Evolutionary conservation across 768 basidiomycete species (phyloP).

Genomic region (Brasilioporus rufonigricans): DNA sequence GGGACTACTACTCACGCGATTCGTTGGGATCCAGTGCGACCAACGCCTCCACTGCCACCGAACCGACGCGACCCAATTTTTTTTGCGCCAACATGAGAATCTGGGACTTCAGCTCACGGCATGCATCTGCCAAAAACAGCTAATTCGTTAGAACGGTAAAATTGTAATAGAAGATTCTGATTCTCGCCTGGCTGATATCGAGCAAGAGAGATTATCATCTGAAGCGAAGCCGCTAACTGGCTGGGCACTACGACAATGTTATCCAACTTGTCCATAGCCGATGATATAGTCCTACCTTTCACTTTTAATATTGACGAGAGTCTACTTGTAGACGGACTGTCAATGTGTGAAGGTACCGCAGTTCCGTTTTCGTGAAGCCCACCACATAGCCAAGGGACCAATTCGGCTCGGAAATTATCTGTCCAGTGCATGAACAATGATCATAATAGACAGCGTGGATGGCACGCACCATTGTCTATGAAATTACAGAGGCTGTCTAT

Average conservation of each 20-base stretch:
- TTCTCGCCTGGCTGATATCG: neutral
- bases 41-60: conserved; percentile 1
- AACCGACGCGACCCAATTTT: neutral
- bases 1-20: neutral
- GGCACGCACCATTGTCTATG: neutral
- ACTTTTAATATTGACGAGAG: neutral
- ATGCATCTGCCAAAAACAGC: neutral
- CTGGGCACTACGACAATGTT: neutral
- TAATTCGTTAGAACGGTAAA: neutral
- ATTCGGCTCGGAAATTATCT: neutral
- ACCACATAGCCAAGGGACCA: neutral
- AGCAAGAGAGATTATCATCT: neutral
- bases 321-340: neutral
- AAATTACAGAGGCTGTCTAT: neutral
- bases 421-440: neutral
- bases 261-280: neutral
- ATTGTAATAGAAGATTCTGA: neutral
- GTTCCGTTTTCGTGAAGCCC: too few species aligned
- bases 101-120: neutral
- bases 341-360: too few species aligned
- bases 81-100: neutral
- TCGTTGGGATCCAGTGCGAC: too few species aligned
- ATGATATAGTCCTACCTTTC: neutral
- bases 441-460: neutral
- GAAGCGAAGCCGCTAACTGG: neutral